Evolutionary conservation across 805 yeast species (phyloP), one percentile per base, ranked within the genome.

Genomic region (Metschnikowia bowlesiae): DNA sequence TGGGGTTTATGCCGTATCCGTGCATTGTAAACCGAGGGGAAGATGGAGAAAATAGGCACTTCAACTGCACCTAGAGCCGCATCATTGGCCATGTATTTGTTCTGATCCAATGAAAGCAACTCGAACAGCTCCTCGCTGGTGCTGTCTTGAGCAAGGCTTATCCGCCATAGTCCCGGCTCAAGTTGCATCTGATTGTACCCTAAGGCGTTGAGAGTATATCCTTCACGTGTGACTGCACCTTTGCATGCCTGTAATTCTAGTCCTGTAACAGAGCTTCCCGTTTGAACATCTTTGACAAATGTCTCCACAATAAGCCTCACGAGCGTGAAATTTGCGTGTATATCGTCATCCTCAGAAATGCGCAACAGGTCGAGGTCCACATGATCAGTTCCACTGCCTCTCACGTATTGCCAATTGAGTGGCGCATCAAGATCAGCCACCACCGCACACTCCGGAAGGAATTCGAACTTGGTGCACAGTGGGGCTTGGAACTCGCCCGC

Each of bases 111-210:
- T 2, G 77, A 71, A 8, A 73, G 53, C 30, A 73, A 49, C 5
- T 61, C 56, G 44, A 59, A 67, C 14, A 53, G 22, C 14, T 40
- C 39, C 6, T 41, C 37, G 9, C 52, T 47, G 8, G 22, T 46
- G 64, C 43, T 66, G 56, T 1, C 80, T 73, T 3, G 62, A 53
- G 78, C 77, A 10, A 84, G 59, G 1, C 60, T 57, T n/a, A 88
- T 62, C 2, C 68, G 63, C 85, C 88, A 87, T 3, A 74, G 42
- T 0, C 96, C 96, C 1, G 95, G 94, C 46, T 73, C 74, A 0
- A 86, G 82, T 54, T 80, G 80, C 42, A 94, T 70, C 66, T 91
- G 97, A 48, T 86, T 80, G 65, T 92, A 92, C 0, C 97, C 97
- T 54, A 85, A 72, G 37, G 87, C 84, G 1, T 84, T 78, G 94